Evolutionary conservation across 345 rosid genomes (phyloP).

Genomic region (Dipteronia dyeriana): DNA sequence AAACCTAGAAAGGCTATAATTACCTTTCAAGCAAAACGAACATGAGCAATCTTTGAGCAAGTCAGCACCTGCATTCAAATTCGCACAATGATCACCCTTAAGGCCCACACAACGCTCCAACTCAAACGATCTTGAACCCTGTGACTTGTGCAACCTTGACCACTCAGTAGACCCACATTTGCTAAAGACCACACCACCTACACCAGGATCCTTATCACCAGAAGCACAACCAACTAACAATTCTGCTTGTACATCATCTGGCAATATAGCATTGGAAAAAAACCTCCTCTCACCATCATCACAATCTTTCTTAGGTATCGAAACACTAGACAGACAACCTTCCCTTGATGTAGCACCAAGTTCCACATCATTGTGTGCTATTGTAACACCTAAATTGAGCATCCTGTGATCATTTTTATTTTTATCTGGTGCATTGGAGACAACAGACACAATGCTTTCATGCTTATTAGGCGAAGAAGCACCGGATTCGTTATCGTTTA

Average conservation of each 20-base stretch:
- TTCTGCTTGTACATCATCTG: constrained; percentile 21
- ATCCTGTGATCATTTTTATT: constrained; percentile 24
- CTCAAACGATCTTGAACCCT: constrained; percentile 47
- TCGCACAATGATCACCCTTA: constrained; percentile 35
- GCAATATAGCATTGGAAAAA: constrained; percentile 24
- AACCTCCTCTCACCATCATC: constrained; percentile 25
- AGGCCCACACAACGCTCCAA: constrained; percentile 50
- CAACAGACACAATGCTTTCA: constrained; percentile 21
- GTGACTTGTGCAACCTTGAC: constrained; percentile 40
- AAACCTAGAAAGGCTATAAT: neutral
- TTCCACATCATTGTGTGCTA: constrained; percentile 28
- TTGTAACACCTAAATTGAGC: constrained; percentile 22
- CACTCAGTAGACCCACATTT: constrained; percentile 37
- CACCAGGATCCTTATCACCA: constrained; percentile 32
- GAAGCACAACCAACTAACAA: constrained; percentile 21
- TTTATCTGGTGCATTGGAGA: constrained; percentile 32
- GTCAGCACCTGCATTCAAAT: constrained; percentile 41
- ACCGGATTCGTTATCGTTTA: constrained; percentile 23
- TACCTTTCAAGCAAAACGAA: constrained; percentile 86
- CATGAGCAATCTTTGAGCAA: constrained; percentile 69
- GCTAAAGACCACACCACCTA: constrained; percentile 30
- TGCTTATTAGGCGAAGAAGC: constrained; percentile 13
- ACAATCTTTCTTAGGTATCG: constrained; percentile 21
- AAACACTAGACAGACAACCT: constrained; percentile 37
- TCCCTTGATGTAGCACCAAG: constrained; percentile 34